A percentile compares a stretch with the other conserved stretches of the same genome.
These are phyloP conservation scores for Aspergillus avenaceus DNA, from an alignment of 495 filamentous ascomycete genomes.

Conservation along the genomic window DNA sequence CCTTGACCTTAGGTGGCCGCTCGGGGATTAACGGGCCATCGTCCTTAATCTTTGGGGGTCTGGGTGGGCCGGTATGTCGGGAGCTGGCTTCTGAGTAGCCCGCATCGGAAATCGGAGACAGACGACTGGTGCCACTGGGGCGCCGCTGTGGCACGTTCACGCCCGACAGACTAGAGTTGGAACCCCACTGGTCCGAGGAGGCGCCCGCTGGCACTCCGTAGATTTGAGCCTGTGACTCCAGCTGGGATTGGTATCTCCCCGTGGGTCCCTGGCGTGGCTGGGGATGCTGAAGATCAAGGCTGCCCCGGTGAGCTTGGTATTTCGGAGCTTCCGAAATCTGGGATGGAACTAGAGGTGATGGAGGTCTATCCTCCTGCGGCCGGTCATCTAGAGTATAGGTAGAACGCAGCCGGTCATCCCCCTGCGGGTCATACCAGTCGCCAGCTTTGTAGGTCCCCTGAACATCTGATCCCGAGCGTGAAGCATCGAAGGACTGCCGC, in stretches of 20 bases:
- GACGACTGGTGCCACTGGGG: slow-evolving; percentile 41
- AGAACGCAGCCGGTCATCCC: slow-evolving; percentile 68
- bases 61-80: slow-evolving; percentile 36
- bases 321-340: slow-evolving; percentile 78
- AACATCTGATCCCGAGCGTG: slow-evolving; percentile 68
- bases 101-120: slow-evolving; percentile 51
- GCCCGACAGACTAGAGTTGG: slow-evolving; percentile 47
- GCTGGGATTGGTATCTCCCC: slow-evolving; percentile 71
- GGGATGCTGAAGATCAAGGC: slow-evolving; percentile 82
- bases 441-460: slow-evolving; percentile 55
- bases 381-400: slow-evolving; percentile 54
- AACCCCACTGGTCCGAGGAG: slow-evolving; percentile 70
- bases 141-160: slow-evolving; percentile 36
- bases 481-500: slow-evolving; percentile 52
- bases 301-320: slow-evolving; percentile 87
- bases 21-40: slow-evolving; percentile 49
- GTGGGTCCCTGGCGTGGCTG: slow-evolving; percentile 83
- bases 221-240: slow-evolving; percentile 74
- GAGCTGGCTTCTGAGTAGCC: slow-evolving; percentile 46
- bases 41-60: slow-evolving; percentile 51
- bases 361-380: slow-evolving; percentile 48
- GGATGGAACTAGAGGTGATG: slow-evolving; percentile 60
- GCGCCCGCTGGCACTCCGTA: slow-evolving; percentile 65
- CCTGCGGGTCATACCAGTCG: slow-evolving; percentile 59
- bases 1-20: slow-evolving; percentile 40